Evolutionary conservation across 768 basidiomycete species (phyloP).

Genomic region (Kwoniella dejecticola): DNA sequence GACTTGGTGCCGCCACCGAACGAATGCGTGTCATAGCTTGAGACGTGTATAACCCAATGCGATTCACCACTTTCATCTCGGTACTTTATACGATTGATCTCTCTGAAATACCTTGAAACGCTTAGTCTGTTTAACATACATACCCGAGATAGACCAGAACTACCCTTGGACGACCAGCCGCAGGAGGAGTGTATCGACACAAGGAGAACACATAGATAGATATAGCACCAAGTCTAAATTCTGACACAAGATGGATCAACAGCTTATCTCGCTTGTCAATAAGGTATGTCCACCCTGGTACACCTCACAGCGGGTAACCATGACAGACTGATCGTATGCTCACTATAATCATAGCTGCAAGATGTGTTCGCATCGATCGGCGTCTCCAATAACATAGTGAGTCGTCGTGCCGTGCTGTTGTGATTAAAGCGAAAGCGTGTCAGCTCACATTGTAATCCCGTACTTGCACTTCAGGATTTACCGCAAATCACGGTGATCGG

Average conservation of each 20-base stretch:
- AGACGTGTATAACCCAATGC: background rate
- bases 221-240: background rate
- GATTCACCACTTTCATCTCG: background rate
- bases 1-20: constrained; percentile 15
- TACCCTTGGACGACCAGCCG: background rate
- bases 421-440: constrained; percentile 3
- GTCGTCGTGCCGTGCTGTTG: constrained; percentile 19
- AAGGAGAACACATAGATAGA: background rate
- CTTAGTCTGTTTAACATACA: too few species aligned
- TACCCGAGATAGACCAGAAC: background rate
- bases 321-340: background rate
- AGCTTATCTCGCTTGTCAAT: constrained; percentile 57
- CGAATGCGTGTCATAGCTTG: constrained; percentile 12
- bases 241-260: constrained; percentile 52
- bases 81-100: too few species aligned
- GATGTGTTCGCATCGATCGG: constrained; percentile 57
- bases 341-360: constrained; percentile 45
- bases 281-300: constrained; percentile 45
- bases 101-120: too few species aligned
- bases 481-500: constrained; percentile 60
- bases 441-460: constrained; percentile 3
- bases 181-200: background rate
- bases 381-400: constrained; percentile 53
- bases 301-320: too few species aligned
- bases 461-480: constrained; percentile 49